Evolutionary conservation across 2,329 filamentous ascomycete genomes (phyloP), one percentile per base, ranked within the genome.

Genomic region (Diaporthe citrichinensis): DNA sequence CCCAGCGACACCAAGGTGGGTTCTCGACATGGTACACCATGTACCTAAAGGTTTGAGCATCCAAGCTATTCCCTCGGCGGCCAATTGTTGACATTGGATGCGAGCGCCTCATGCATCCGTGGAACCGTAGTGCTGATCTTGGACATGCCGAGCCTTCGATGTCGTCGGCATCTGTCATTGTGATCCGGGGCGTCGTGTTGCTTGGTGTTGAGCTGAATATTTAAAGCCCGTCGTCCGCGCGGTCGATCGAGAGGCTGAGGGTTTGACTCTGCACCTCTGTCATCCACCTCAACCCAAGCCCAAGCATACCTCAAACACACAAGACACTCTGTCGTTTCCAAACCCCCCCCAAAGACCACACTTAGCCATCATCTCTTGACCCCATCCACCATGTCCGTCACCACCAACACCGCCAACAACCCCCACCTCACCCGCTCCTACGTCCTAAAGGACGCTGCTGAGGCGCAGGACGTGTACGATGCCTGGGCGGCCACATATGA

Each of bases 11-110:
- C 49, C 46, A 51, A 28, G 65, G 49, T 69, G 65, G 65, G 49
- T 69, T 55, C 65, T 55, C 49, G 49, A 69, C 65, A 69, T 69
- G 65, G 65, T 69, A 55, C 65, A 55, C 65, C 65, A 69, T 69
- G 65, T 69, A 69, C 46, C 65, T 69, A 69, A 69, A 69, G 65
- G 65, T 69, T 55, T 69, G 65, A 69, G 49, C 65, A 55, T 69
- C 34, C 65, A 69, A 55, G 65, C 65, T 69, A 69, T 69, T 41
- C 65, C 65, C 46, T 55, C 65, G 31, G 23, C 65, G 34, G 46
- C 65, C 65, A 69, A 69, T 69, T 69, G 65, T 55, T 69, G 49
- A 69, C 65, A 69, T 31, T 55, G n/a, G 5, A 69, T 41, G 65
- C 25, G 65, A 53, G 65, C 49, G 49, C 65, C 65, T 55, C 49